Conservation (phyloP, 192 early-diverging fungal genomes). For the Coemansia sp. region DNA sequence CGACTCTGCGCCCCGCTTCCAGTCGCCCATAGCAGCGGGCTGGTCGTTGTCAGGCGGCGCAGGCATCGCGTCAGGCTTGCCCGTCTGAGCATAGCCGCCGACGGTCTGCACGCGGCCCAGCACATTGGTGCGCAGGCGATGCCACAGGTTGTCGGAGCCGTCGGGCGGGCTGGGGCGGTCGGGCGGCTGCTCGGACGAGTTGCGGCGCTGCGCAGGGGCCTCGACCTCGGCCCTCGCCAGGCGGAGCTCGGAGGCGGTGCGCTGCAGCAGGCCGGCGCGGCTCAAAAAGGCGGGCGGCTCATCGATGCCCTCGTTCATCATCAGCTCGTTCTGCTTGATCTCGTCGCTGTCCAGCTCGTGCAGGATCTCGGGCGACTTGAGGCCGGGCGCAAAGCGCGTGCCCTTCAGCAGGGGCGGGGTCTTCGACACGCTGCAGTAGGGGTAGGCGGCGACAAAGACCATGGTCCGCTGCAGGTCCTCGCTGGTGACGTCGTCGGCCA, state of each 20-base stretch:
- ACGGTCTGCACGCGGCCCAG: slow-evolving; percentile 35
- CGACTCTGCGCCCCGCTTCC: not conserved
- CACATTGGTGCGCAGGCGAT: slow-evolving; percentile 44
- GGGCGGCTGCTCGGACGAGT: slow-evolving; percentile 7
- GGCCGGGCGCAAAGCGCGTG: not conserved
- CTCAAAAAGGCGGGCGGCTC: no score
- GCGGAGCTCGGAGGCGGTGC: not conserved
- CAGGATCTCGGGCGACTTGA: slow-evolving; percentile 19
- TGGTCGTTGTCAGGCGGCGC: not conserved
- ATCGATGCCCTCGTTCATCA: slow-evolving; percentile 42
- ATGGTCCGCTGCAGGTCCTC: not conserved
- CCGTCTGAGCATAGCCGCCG: not conserved
- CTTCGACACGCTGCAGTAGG: not conserved
- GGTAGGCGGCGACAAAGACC: not conserved
- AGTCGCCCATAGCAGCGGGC: not conserved
- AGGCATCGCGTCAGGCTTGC: not conserved
- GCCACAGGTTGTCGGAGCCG: slow-evolving; percentile 36
- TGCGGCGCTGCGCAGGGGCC: not conserved
- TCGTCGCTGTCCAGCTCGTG: slow-evolving; percentile 37
- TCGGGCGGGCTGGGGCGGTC: slow-evolving; percentile 13
- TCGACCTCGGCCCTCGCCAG: no score
- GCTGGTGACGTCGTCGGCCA: not conserved
- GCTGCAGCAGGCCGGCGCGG: no score
- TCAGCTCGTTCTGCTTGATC: slow-evolving; percentile 37
- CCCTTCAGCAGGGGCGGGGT: not conserved